Base-by-base conservation (phyloP, 31 red algal genomes). In the Asparagopsis taxiformis region DNA sequence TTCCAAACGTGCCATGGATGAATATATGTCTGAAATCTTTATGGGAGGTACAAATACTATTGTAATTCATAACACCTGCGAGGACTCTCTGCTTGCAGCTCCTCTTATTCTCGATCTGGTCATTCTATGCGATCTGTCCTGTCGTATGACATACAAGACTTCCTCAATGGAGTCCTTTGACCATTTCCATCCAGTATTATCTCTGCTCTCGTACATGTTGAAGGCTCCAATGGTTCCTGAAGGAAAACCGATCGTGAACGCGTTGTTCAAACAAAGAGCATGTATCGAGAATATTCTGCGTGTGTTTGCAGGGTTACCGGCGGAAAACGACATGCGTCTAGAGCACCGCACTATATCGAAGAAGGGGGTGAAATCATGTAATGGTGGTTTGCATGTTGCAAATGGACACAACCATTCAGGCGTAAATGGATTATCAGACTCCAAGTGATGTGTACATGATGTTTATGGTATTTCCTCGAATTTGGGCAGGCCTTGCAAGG, bases 21-120 rank as follows among this genome's bases (percentile, higher is more conserved):
- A 98, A 51, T 98, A 98, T 61, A 85, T 77, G 31, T 89, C 82
- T 4, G 90, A 98, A 48, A 98, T 98, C 21, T 98, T 98, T 67
- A 94, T 98, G 95, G 95, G 95, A 21, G 95, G 95, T 26, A 68
- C 50, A 36, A 98, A 93, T 74, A 94, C 91, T 0, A 92, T 98
- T 39, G 88, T 98, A 0, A 78, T 63, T 32, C 95, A 98, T 55
- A 93, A 98, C 32, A 98, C 95, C 5, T 98, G 95, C 46, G 95
- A 98, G 43, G 95, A 98, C 52, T 94, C 90, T 31, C 59, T 98
- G 50, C 68, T 98, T 2, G 95, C 95, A 11, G 68, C 91, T 22
- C 95, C 95, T 57, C 65, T 98, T 34, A 98, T 98, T 75, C 46
- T 94, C n/a, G 95, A 98, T 62, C 79, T 98, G 56, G 85, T 84